A percentile compares a stretch with the other conserved stretches of the same genome.
Evolutionary conservation across 1,284 basidiomycete species (phyloP).

Genomic region (Sporisorium scitamineum): DNA sequence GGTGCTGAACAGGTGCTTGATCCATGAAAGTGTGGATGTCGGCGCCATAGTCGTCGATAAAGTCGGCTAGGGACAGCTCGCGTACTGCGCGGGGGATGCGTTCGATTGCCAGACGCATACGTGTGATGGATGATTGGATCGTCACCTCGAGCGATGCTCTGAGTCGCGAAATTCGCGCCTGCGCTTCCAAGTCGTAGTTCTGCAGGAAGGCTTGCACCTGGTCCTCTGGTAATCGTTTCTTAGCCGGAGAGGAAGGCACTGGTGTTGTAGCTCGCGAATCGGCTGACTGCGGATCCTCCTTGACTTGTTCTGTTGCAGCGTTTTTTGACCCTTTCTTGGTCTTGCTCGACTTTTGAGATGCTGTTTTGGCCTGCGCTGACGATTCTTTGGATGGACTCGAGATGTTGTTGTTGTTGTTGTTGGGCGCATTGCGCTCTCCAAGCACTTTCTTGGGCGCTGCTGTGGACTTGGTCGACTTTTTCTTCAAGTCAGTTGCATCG

Average conservation of each 20-base stretch:
- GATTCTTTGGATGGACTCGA: conserved; percentile 14
- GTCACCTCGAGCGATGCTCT: conserved; percentile 25
- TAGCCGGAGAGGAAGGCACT: conserved; percentile 23
- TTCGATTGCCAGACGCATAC: conserved; percentile 36
- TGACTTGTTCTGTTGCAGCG: not conserved
- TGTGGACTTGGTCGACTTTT: conserved; percentile 14
- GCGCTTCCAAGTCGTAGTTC: conserved; percentile 53
- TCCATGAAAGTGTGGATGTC: conserved; percentile 52
- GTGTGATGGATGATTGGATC: conserved; percentile 30
- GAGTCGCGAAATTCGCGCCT: conserved; percentile 23
- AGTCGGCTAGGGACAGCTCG: conserved; percentile 36
- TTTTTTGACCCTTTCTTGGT: conserved; percentile 17
- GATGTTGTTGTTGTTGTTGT: conserved; percentile 5
- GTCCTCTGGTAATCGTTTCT: conserved; percentile 44
- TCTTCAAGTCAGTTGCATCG: conserved; percentile 4
- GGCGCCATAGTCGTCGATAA: conserved; percentile 48
- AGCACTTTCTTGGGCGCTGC: conserved; percentile 28
- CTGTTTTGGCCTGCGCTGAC: not conserved
- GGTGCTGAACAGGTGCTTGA: conserved; percentile 30
- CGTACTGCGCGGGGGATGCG: conserved; percentile 52
- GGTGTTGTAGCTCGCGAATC: conserved; percentile 28
- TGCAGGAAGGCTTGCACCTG: conserved; percentile 49
- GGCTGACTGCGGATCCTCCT: not conserved
- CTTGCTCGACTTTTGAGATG: conserved; percentile 19
- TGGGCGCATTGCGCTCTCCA: conserved; percentile 33